Evolutionary conservation across 208 protist species (phyloP).

Genomic region (Acanthamoeba triangularis): DNA sequence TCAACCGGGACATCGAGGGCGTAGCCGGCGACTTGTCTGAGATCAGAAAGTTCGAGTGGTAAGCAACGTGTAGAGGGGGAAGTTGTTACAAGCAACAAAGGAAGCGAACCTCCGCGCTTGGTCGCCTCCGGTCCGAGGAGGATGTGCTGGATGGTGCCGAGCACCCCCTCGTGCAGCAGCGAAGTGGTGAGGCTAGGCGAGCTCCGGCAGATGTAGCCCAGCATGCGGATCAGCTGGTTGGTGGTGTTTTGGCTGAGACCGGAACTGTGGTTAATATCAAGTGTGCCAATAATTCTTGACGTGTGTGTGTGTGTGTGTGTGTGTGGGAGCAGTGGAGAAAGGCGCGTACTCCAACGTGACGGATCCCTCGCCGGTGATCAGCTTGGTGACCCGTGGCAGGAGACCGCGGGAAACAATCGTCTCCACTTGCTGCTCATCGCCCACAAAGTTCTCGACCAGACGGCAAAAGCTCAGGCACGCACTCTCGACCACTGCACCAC

Average conservation of each 20-base stretch:
- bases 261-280: neutral
- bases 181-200: slow-evolving; percentile 2
- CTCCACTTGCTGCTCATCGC: slow-evolving; percentile 70
- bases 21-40: slow-evolving; percentile 30
- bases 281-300: neutral
- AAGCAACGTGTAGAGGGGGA: too few species aligned
- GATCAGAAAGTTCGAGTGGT: neutral
- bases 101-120: neutral
- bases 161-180: neutral
- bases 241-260: neutral
- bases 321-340: too few species aligned
- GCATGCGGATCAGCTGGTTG: slow-evolving; percentile 46
- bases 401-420: slow-evolving; percentile 39
- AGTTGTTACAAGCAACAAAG: neutral
- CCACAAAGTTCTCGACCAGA: slow-evolving; percentile 77
- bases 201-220: neutral
- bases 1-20: neutral
- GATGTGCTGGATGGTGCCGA: slow-evolving; percentile 15
- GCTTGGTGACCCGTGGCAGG: slow-evolving; percentile 8
- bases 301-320: too few species aligned
- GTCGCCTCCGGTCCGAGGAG: neutral
- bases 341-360: slow-evolving; percentile 6
- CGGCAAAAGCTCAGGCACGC: slow-evolving; percentile 83
- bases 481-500: slow-evolving; percentile 80
- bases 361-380: slow-evolving; percentile 30